Evolutionary conservation across 352 stramenopile species (phyloP).

Genomic region (Phytophthora pistaciae): DNA sequence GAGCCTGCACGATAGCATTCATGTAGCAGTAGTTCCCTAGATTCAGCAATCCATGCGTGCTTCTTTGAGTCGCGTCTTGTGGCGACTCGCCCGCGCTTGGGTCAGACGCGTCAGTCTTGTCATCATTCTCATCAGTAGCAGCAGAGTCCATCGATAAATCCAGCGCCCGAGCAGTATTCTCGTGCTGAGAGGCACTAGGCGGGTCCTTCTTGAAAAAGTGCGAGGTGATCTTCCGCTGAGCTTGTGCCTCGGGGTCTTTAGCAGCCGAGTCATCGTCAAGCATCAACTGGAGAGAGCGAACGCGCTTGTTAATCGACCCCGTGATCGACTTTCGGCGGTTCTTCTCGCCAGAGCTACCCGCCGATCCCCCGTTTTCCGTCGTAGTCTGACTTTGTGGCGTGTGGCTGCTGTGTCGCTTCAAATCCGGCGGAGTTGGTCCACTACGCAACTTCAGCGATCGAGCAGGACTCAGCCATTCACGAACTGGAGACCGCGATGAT

Average conservation of each 20-base stretch:
- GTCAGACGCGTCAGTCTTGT: slow-evolving; percentile 16
- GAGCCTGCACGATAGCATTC: slow-evolving; percentile 93
- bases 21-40: slow-evolving; percentile 95
- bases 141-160: slow-evolving; percentile 40
- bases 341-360: slow-evolving; percentile 26
- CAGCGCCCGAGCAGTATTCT: slow-evolving; percentile 20
- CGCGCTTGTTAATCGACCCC: slow-evolving; percentile 69
- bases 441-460: slow-evolving; percentile 47
- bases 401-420: slow-evolving; percentile 34
- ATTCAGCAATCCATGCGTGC: slow-evolving; percentile 93
- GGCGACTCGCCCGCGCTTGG: slow-evolving; percentile 12
- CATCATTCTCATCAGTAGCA: slow-evolving; percentile 20
- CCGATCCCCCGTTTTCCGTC: slow-evolving; percentile 15
- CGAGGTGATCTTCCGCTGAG: slow-evolving; percentile 46
- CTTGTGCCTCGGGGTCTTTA: slow-evolving; percentile 19
- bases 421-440: slow-evolving; percentile 44
- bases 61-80: slow-evolving; percentile 39
- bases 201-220: slow-evolving; percentile 54
- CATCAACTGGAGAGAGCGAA: slow-evolving; percentile 80
- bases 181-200: slow-evolving; percentile 11
- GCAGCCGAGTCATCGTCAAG: slow-evolving; percentile 64
- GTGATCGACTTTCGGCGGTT: slow-evolving; percentile 39
- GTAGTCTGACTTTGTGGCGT: slow-evolving; percentile 31
- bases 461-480: slow-evolving; percentile 76
- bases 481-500: slow-evolving; percentile 40